Evolutionary conservation across 331 rosid species (phyloP).

Genomic region (Malus hybrid): DNA sequence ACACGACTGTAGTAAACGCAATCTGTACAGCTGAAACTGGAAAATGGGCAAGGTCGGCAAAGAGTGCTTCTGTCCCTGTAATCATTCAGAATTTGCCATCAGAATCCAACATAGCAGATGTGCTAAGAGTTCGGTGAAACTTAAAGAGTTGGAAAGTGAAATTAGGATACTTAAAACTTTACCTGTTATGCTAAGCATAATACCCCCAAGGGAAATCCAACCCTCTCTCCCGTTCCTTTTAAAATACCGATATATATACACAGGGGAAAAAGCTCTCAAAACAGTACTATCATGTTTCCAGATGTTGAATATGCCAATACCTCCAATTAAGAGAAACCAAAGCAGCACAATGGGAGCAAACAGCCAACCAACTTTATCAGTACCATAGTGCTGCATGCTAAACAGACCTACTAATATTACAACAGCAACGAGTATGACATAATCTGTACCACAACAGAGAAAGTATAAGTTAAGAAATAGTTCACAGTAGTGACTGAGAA

Average conservation of each 20-base stretch:
- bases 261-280: conserved; percentile 86
- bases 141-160: conserved; percentile 9
- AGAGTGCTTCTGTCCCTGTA: conserved; percentile 98
- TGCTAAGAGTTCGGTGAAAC: not conserved
- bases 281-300: conserved; percentile 64
- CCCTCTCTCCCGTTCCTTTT: conserved; percentile 61
- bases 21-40: conserved; percentile 94
- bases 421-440: conserved; percentile 79
- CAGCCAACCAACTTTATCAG: conserved; percentile 98
- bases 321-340: conserved; percentile 93
- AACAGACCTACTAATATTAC: conserved; percentile 76
- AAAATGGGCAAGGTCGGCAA: conserved; percentile 92
- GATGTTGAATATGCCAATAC: conserved; percentile 88
- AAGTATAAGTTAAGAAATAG: conserved; percentile 18
- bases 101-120: conserved; percentile 14
- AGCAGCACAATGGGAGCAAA: conserved; percentile 96
- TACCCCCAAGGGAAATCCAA: conserved; percentile 97
- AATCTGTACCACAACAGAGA: conserved; percentile 45
- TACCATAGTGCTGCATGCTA: conserved; percentile 94
- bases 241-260: conserved; percentile 67
- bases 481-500: conserved; percentile 1
- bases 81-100: conserved; percentile 18
- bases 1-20: conserved; percentile 87
- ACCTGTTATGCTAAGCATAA: conserved; percentile 98
- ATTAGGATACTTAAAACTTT: conserved; percentile 6